phyloP scores from a whole-genome alignment of 1,284 basidiomycete genomes.

The Moesziomyces sp. region DNA sequence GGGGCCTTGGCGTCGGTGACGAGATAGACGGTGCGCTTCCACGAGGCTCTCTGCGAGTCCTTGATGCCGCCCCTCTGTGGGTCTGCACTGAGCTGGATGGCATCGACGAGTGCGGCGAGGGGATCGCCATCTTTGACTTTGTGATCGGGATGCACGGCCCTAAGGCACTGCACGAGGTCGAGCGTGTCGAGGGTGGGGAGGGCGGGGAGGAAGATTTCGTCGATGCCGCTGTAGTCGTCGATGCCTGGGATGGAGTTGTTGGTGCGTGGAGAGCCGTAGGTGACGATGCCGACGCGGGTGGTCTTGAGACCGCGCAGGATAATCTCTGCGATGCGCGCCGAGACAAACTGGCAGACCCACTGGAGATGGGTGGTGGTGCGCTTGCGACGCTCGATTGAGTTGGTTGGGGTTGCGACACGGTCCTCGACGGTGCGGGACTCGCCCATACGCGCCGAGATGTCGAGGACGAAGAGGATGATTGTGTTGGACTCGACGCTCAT shows the following conservation, averaged over 20 bases:
- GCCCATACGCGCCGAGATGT: slow-evolving; percentile 87
- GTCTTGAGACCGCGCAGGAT: slow-evolving; percentile 90
- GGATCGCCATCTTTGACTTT: slow-evolving; percentile 67
- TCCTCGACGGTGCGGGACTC: slow-evolving; percentile 67
- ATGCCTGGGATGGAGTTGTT: slow-evolving; percentile 76
- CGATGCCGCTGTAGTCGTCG: slow-evolving; percentile 80
- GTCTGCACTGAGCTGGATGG: slow-evolving; percentile 75
- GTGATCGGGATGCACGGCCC: slow-evolving; percentile 37
- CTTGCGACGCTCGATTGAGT: slow-evolving; percentile 70
- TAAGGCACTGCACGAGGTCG: slow-evolving; percentile 75
- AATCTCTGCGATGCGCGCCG: slow-evolving; percentile 88
- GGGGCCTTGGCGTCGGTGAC: slow-evolving; percentile 64
- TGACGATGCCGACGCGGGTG: slow-evolving; percentile 85
- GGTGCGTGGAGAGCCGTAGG: slow-evolving; percentile 74
- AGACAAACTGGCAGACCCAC: slow-evolving; percentile 84
- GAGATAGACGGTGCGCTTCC: slow-evolving; percentile 61
- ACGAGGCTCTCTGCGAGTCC: slow-evolving; percentile 46
- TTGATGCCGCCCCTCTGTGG: slow-evolving; percentile 50
- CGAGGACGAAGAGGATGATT: slow-evolving; percentile 76
- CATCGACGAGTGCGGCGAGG: slow-evolving; percentile 86
- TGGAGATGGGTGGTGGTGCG: slow-evolving; percentile 74
- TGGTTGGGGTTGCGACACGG: slow-evolving; percentile 25
- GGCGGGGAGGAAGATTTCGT: slow-evolving; percentile 80
- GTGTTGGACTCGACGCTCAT: slow-evolving; percentile 49
- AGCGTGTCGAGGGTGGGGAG: slow-evolving; percentile 81